These are phyloP conservation scores for Kandelia obovata DNA, from an alignment of 345 rosid genomes.

Conservation along the genomic window DNA sequence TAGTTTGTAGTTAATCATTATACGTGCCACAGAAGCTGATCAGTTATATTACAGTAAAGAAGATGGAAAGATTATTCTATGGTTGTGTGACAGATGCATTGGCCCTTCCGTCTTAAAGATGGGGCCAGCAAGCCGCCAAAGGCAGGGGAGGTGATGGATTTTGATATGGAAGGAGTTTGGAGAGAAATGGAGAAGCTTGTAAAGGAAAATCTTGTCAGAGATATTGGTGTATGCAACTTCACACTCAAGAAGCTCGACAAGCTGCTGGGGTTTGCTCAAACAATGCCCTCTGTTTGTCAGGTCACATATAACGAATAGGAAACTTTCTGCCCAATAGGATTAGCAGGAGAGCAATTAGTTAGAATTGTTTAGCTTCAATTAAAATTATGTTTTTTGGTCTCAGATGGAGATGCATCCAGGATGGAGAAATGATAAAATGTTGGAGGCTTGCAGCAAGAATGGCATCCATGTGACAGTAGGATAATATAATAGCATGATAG, in stretches of 20 bases:
- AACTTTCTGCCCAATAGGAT: too few species aligned
- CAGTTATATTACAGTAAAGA: neutral
- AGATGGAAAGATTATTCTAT: too few species aligned
- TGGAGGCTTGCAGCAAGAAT: slow-evolving; percentile 39
- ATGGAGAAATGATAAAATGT: slow-evolving; percentile 58
- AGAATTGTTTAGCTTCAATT: neutral
- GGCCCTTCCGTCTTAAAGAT: slow-evolving; percentile 53
- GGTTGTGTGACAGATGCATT: slow-evolving; percentile 41
- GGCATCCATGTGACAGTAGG: slow-evolving; percentile 51
- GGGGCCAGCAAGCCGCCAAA: slow-evolving; percentile 48
- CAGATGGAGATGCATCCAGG: slow-evolving; percentile 75
- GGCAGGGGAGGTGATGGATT: slow-evolving; percentile 40
- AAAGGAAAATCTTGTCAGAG: slow-evolving; percentile 38
- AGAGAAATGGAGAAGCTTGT: slow-evolving; percentile 58
- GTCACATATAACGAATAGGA: slow-evolving; percentile 8
- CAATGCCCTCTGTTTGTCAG: slow-evolving; percentile 48
- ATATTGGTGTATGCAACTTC: slow-evolving; percentile 50
- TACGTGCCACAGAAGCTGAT: too few species aligned
- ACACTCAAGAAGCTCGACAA: slow-evolving; percentile 45
- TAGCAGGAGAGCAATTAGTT: neutral
- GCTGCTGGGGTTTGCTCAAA: slow-evolving; percentile 33
- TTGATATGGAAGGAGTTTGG: slow-evolving; percentile 63
- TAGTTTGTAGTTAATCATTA: too few species aligned
- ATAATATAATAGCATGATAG: neutral
- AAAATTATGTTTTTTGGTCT: slow-evolving; percentile 1